Evolutionary conservation across 164 flowering plant species (phyloP), one percentile per base, ranked within the genome.

Genomic region (Stephania japonica): DNA sequence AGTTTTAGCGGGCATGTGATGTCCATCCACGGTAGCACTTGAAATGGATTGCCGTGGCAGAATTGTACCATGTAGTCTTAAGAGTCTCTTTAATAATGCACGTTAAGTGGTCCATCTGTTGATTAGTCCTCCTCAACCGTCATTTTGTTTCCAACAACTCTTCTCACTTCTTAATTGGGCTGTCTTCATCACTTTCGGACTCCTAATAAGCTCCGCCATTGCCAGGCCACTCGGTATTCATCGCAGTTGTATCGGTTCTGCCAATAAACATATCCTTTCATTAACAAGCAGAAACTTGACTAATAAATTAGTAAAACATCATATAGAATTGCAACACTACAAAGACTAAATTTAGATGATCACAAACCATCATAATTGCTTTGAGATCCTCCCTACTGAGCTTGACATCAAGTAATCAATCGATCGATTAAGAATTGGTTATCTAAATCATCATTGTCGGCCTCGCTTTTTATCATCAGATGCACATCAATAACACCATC

Each of bases 41-140:
- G 65, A 27, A 2, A 65, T 53, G 13, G 86, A 59, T 64, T 78
- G 77, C 61, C 86, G 74, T 8, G 81, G 78, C 9, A 83, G 16
- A 44, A 78, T 23, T 2, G 81, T 49, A 8, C 83, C 75, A 73
- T 85, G 87, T 7, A 87, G 70, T 42, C 76, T 67, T 7, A n/a
- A 73, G 53, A 18, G 64, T 67, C 41, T 73, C 76, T 38, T 73
- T 73, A 14, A 73, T 83, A 2, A 87, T 70, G 41, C 81, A 70
- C n/a, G n/a, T n/a, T n/a, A n/a, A n/a, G n/a, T n/a, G n/a, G n/a
- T n/a, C n/a, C n/a, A n/a, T n/a, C n/a, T 74, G n/a, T 6, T 65
- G 59, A 14, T 69, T 64, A n/a, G n/a, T 73, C 76, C 2, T 67
- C 69, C 18, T 73, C 76, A 2, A 50, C 50, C 21, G 67, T 73